Conservation (phyloP, 1,139 yeast species). For the Taphrina wiesneri region DNA sequence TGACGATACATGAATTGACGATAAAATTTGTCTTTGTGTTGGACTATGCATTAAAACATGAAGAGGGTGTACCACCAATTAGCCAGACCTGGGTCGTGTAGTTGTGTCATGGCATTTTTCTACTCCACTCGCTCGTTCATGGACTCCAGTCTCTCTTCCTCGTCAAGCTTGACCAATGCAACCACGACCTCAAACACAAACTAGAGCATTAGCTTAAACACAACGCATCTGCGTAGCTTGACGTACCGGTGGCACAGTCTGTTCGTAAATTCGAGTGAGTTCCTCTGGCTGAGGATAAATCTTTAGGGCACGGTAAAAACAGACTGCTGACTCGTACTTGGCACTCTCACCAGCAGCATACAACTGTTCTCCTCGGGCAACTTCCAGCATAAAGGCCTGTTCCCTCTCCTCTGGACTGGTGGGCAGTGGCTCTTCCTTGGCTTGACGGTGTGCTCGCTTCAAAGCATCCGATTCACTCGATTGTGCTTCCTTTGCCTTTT, state of each 20-base stretch:
- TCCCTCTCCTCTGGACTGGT: conserved; percentile 69
- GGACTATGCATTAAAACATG: too few relatives aligned
- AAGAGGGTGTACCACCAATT: too few relatives aligned
- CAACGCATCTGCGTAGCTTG: too few relatives aligned
- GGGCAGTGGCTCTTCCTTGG: conserved; percentile 75
- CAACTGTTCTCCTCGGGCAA: conserved; percentile 69
- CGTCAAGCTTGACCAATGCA: conserved; percentile 28
- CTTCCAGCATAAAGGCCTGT: conserved; percentile 75
- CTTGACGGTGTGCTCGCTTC: conserved; percentile 59
- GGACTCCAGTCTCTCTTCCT: conserved; percentile 21
- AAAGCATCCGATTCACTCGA: conserved; percentile 57
- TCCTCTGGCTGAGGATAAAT: conserved; percentile 95
- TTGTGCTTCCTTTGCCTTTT: conserved; percentile 59
- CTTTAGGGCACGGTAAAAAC: conserved; percentile 91
- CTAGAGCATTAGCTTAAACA: background rate
- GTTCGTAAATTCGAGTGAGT: conserved; percentile 77
- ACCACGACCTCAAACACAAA: conserved; percentile 27
- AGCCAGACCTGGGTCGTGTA: too few relatives aligned
- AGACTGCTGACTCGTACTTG: conserved; percentile 77
- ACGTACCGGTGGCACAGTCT: conserved; percentile 36
- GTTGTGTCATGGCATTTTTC: too few relatives aligned
- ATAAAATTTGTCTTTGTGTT: background rate
- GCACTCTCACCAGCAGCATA: conserved; percentile 48
- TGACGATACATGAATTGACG: background rate
- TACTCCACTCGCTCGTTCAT: conserved; percentile 26